Base-by-base conservation (phyloP, 495 filamentous ascomycete genomes). In the Podospora comata region DNA sequence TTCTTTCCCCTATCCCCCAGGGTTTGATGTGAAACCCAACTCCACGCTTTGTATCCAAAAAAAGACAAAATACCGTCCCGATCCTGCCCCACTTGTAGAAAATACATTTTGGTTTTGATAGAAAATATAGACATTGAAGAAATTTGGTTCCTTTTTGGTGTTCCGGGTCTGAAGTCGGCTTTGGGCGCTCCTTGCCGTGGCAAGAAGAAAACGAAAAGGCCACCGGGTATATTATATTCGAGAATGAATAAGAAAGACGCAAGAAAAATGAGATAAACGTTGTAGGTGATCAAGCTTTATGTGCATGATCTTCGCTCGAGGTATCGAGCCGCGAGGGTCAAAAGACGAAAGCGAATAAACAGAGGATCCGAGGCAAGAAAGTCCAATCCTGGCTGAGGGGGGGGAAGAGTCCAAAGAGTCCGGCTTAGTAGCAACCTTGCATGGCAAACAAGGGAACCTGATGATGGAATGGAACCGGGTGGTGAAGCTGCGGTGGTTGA, bases 401-500 rank as follows among this genome's bases (percentile, higher is more conserved):
- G 5, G 44, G 39, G 63, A 5, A 0, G 16, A 65, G 39, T 23
- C 39, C 39, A 48, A 48, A 48, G 30, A 13, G 39, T 48, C 39
- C 53, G 44, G 3, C 26, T 58, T 80, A 84, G 75, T 83, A 85
- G 76, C 80, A 84, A 66, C 80, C 78, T 74, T 82, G 81, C 74
- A 84, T 77, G 67, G 79, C 70, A 64, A 82, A 79, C 48, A 82
- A 68, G 39, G 78, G 81, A 66, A 82, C 78, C 72, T 83, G 82
- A 48, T 79, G 74, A 68, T 85, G 82, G 65, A 83, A 83, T n/a
- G 82, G 79, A 57, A 79, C 71, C 64, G 77, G 76, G 64, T 79
- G 78, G 64, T 80, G 80, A 28, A 81, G 68, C 60, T 71, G 73
- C 16, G 77, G 79, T n/a, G 77, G 73, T 66, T 77, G 77, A 5